A percentile compares a stretch with the other conserved stretches of the same genome.
Conservation (phyloP, 2,329 filamentous ascomycete species). For the Fusarium sp. region DNA sequence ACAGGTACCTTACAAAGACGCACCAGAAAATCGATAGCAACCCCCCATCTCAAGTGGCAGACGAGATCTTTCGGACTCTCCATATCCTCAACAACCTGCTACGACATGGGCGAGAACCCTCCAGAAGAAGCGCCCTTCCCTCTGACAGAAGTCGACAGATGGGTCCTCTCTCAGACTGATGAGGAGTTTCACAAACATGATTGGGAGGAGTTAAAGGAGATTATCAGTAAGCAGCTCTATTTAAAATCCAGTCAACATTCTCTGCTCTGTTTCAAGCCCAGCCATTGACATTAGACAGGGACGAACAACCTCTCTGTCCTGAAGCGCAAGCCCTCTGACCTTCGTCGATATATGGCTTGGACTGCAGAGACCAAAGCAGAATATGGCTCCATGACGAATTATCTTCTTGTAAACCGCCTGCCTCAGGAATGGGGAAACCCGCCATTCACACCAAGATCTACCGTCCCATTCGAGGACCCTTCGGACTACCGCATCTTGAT, state of each 20-base stretch:
- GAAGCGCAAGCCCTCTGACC: constrained; percentile 82
- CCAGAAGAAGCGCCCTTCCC: constrained; percentile 63
- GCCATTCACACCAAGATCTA: constrained; percentile 64
- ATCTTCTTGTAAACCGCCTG: constrained; percentile 78
- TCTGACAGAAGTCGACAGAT: constrained; percentile 68
- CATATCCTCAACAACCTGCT: neutral
- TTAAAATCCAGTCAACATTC: neutral
- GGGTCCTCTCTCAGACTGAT: constrained; percentile 72
- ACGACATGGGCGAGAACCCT: constrained; percentile 54
- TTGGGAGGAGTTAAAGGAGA: constrained; percentile 77
- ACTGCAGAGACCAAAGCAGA: constrained; percentile 74
- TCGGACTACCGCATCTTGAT: constrained; percentile 76
- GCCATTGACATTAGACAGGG: constrained; percentile 47
- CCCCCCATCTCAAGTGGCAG: neutral
- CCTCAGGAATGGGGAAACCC: constrained; percentile 71
- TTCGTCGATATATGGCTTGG: constrained; percentile 83
- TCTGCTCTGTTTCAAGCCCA: neutral
- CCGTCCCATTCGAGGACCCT: constrained; percentile 61
- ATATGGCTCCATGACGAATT: constrained; percentile 84
- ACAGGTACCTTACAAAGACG: neutral
- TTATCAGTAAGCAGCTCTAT: constrained; percentile 65
- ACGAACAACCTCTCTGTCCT: constrained; percentile 76
- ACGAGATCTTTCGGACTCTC: neutral
- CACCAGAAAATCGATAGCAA: neutral
- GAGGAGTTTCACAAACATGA: constrained; percentile 75